A percentile compares a stretch with the other conserved stretches of the same genome.
Evolutionary conservation across 1,284 basidiomycete species (phyloP).

Genomic region (Ustilago hordei): DNA sequence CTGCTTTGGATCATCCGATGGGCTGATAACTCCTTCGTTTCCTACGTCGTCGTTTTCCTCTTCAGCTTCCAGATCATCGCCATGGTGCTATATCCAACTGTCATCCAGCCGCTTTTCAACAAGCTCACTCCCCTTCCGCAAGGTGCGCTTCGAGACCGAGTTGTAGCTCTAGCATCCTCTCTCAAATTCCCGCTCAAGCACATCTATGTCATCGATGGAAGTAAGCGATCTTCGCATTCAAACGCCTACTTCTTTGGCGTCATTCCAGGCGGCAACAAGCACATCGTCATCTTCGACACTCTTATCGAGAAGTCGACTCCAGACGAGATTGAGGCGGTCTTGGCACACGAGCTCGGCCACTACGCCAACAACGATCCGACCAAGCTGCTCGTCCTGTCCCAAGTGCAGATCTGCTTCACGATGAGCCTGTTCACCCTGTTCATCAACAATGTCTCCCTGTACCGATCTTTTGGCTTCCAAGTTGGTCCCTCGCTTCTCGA

Average conservation of each 20-base stretch:
- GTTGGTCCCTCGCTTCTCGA: conserved; percentile 41
- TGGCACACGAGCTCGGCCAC: conserved; percentile 86
- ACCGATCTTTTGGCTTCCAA: conserved; percentile 85
- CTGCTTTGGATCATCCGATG: conserved; percentile 91
- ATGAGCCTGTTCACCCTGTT: conserved; percentile 91
- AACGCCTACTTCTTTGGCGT: conserved; percentile 77
- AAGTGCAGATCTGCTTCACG: conserved; percentile 86
- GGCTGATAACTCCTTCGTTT: conserved; percentile 76
- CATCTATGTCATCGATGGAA: conserved; percentile 96
- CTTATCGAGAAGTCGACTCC: conserved; percentile 89
- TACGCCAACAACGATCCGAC: conserved; percentile 78
- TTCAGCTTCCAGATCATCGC: conserved; percentile 79
- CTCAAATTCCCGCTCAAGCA: conserved; percentile 94
- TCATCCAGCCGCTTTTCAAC: conserved; percentile 97
- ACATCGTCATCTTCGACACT: conserved; percentile 93
- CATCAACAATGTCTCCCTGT: conserved; percentile 81
- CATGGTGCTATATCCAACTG: conserved; percentile 72
- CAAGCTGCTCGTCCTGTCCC: conserved; percentile 86
- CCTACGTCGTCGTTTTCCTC: conserved; percentile 64
- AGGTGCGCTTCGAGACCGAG: conserved; percentile 62
- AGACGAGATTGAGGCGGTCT: conserved; percentile 72
- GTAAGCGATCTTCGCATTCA: conserved; percentile 91
- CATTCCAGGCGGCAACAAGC: conserved; percentile 66
- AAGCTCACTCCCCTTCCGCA: conserved; percentile 84
- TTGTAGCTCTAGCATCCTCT: conserved; percentile 59